Base-by-base conservation (phyloP, 1,139 yeast species). In the Pneumocystis jirovecii region DNA sequence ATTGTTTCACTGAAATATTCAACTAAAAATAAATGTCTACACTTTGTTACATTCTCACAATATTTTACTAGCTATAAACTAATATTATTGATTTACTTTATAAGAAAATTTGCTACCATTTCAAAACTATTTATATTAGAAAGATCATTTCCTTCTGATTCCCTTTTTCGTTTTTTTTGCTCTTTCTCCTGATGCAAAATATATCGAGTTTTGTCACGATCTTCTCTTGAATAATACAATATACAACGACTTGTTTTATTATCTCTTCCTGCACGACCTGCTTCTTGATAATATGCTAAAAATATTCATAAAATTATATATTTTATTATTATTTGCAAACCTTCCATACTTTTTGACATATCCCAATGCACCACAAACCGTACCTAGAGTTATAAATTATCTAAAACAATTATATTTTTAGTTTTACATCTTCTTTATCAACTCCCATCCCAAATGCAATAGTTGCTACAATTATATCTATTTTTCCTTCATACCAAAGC, bases 391-490 rank as follows among this genome's bases (percentile, higher is more conserved):
- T 35, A 21, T 45, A 42, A 40, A 15, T 45, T 19, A 45, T 35
- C 21, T 25, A 59, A 37, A 61, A 42, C 15, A n/a, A 21, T 10
- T 25, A 40, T 25, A 50, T 50, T 50, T 15, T 50, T 7, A 50
- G 8, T n/a, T 25, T 40, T 40, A 90, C 96, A 74, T 90, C 93
- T 0, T 96, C 89, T 72, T 90, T 90, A 76, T 90, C 97, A 65
- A 90, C 89, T 63, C 97, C 97, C 96, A 90, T 89, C 45, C 97
- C 97, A 79, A 90, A 90, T 0, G 97, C 97, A 68, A 90, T 87
- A 0, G 97, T 90, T 0, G 97, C 97, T 29, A 75, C 74, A 6
- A 75, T 74, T 21, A 75, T 71, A 63, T 73, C 70, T 61, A 66
- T 70, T 1, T 68, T 67, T 21, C 74, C 74, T 12, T 64, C 67